Evolutionary conservation across 371 early-diverging fungal species (phyloP), one percentile per base, ranked within the genome.

Genomic region (Apophysomyces trapeziformis): DNA sequence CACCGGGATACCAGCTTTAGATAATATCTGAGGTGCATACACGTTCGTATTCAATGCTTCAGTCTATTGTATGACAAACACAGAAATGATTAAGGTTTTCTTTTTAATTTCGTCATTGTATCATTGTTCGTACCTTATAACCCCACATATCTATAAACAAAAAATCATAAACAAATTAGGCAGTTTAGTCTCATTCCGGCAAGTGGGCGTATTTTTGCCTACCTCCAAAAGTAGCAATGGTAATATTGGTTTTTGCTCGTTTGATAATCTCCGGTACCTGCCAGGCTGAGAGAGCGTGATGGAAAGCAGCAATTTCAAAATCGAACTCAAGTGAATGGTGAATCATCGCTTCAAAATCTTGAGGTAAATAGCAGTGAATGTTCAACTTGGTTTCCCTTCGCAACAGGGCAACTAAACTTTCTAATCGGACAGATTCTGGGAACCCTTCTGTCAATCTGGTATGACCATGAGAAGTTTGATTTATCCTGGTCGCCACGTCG

Each of bases 41-140:
- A 89, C 88, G 39, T 90, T 88, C 62, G 85, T 85, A 63, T 84
- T 76, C 81, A 84, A 90, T 5, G 93, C 93, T 76, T 94, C 94
- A 5, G 73, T 70, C 74, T 90, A 66, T 26, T 26, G 32, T 26
- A 26, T 26, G 14, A 50, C 14, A 45, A 36, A 46, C 18, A 57
- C 38, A n/a, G 38, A 1, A 54, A 35, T 4, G 54, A 5, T 47
- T 3, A 43, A 4, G 16, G 54, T 58, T 41, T 18, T 37, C 16
- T 8, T 14, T 12, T 47, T 36, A 16, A 14, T 13, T 21, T 11
- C 39, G 35, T 41, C 41, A 8, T 41, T 13, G 32, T 26, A 2
- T 26, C 32, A 26, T 13, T 13, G 8, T 41, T 41, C n/a, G 57
- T 70, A 79, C 80, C 74, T 83, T 83, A 56, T 83, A 83, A 21